Conservation (phyloP, 192 early-diverging fungal genomes). For the Linnemannia exigua region DNA sequence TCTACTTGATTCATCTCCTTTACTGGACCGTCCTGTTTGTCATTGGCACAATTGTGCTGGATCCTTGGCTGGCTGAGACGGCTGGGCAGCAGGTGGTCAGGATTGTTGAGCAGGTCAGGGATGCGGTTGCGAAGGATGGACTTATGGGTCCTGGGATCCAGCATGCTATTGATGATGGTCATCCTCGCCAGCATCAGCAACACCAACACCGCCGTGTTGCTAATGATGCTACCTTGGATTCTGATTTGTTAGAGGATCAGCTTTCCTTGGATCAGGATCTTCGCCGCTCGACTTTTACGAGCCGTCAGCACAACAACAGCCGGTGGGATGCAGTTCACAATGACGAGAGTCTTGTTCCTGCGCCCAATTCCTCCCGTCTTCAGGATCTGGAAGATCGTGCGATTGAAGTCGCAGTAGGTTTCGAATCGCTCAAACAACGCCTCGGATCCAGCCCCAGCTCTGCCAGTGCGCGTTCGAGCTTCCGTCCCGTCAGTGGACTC, state of each 20-base stretch:
- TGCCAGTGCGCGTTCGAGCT: neutral
- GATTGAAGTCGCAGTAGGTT: conserved; percentile 41
- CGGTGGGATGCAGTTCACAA: neutral
- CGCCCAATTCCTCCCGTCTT: neutral
- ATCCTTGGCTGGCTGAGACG: conserved; percentile 61
- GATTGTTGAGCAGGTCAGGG: conserved; percentile 55
- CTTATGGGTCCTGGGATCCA: neutral
- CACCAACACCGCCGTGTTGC: neutral
- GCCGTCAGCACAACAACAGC: neutral
- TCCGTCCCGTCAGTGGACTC: neutral
- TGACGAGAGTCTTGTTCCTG: neutral
- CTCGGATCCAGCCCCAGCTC: neutral
- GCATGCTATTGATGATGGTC: neutral
- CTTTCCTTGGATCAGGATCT: conserved; percentile 1
- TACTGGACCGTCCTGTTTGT: conserved; percentile 62
- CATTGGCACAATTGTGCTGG: conserved; percentile 56
- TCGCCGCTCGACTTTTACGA: neutral
- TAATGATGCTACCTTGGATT: neutral
- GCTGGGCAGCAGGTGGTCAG: conserved; percentile 58
- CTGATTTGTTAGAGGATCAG: neutral
- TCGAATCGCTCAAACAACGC: conserved; percentile 34
- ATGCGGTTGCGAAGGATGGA: conserved; percentile 17
- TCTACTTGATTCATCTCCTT: conserved; percentile 56
- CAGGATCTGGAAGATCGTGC: conserved; percentile 40
- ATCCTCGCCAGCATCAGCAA: neutral